Conservation (phyloP, 2,329 filamentous ascomycete species). For the Trichoderma sp. region DNA sequence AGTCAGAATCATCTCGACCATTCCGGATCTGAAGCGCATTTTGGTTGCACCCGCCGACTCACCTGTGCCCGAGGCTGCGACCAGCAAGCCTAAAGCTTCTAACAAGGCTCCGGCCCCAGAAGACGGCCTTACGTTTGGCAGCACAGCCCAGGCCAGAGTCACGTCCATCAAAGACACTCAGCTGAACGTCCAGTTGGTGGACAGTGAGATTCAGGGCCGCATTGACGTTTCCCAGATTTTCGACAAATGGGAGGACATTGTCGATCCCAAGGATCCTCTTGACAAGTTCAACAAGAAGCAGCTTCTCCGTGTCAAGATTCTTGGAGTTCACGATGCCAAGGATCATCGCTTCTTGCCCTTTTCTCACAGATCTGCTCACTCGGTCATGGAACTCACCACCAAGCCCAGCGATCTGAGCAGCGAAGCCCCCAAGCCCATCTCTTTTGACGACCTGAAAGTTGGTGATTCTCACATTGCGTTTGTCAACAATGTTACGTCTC, state of each 20-base stretch:
- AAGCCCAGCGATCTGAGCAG: conserved; percentile 65
- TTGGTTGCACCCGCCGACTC: conserved; percentile 48
- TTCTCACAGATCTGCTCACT: conserved; percentile 76
- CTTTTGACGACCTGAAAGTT: conserved; percentile 67
- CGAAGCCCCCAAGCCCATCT: conserved; percentile 50
- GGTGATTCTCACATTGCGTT: conserved; percentile 76
- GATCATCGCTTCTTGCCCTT: conserved; percentile 91
- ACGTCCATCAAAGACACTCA: conserved; percentile 88
- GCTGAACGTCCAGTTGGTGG: conserved; percentile 82
- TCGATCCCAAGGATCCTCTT: conserved; percentile 78
- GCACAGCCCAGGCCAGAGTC: conserved; percentile 71
- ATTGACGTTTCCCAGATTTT: conserved; percentile 91
- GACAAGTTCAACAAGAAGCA: conserved; percentile 67
- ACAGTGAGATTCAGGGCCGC: conserved; percentile 73
- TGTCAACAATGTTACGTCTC: conserved; percentile 81
- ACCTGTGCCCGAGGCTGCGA: conserved; percentile 42
- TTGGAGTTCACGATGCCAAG: conserved; percentile 85
- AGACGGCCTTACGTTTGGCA: conserved; percentile 73
- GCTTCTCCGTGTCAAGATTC: conserved; percentile 68
- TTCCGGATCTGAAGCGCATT: conserved; percentile 68
- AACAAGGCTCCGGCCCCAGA: conserved; percentile 41
- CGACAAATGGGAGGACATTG: conserved; percentile 82
- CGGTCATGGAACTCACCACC: conserved; percentile 81
- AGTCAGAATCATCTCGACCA: conserved; percentile 69
- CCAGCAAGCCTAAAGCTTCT: conserved; percentile 35